Base-by-base conservation (phyloP, 768 basidiomycete genomes). In the Boletus vinaceobasis region DNA sequence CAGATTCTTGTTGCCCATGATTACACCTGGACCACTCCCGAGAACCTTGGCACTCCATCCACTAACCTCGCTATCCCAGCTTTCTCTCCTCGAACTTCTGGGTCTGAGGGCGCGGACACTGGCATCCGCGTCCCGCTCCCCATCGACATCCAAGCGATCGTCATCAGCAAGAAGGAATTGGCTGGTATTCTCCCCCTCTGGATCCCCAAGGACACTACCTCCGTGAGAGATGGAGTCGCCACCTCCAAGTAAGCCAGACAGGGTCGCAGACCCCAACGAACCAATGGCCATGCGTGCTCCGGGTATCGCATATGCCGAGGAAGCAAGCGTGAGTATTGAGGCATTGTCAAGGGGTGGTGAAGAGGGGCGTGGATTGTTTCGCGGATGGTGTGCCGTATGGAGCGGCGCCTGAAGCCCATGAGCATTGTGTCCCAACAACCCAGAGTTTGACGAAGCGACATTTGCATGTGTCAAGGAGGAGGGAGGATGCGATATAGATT, bases 301-400 rank as follows among this genome's bases (percentile, higher is more conserved):
- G 15, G 87, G 84, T 49, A 87, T 74, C 1, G 85, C 95, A 70
- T 90, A 97, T 4, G 91, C 93, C 4, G 93, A 95, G 26, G 92
- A 94, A 13, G 96, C 96, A 11, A 99, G 82, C 0, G 96, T 99
- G 43, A 98, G 77, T 51, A 95, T 76, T 2, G 91, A 94, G 2
- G 96, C 96, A 65, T 98, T 94, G 65, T 95, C 93, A 43, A 84
- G 76, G 1, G 96, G 95, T 21, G 92, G 88, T 7, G 91, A 91
- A 15, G 88, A 88, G 23, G 97, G 96, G 23, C 90, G 85, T 1
- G 96, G 96, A 66, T 99, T 99, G 71, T 97, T 92, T 43, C 93
- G 84, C 10, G 96, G 95, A 73, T 98, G 93, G 50, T 92, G 93
- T n/a, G 82, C 75, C 0, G 93, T 93, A 68, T 96, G 93, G 35